A percentile compares a stretch with the other conserved stretches of the same genome.
These are phyloP conservation scores for Fusarium xyrophilum DNA, from an alignment of 2,329 filamentous ascomycete species.

Conservation along the genomic window DNA sequence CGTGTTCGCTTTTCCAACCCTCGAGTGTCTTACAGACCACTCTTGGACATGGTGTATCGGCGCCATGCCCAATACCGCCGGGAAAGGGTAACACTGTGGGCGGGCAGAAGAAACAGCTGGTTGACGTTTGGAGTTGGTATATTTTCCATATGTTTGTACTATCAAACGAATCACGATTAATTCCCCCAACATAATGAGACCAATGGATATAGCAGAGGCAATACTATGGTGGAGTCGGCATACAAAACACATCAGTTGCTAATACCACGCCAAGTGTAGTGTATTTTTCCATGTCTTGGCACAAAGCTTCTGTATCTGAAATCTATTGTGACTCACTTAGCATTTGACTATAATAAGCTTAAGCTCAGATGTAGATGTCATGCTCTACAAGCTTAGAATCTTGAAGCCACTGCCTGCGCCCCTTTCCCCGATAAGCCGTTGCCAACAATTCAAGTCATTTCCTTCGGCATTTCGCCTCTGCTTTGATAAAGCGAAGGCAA, in stretches of 20 bases:
- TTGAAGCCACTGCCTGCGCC: neutral
- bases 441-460: neutral
- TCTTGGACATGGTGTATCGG: neutral
- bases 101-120: neutral
- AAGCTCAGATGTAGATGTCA: neutral
- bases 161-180: conserved; percentile 23
- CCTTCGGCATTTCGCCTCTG: conserved; percentile 23
- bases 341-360: neutral
- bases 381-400: neutral
- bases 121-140: neutral
- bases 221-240: conserved; percentile 17
- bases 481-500: conserved; percentile 16
- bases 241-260: conserved; percentile 10
- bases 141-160: conserved; percentile 19
- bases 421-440: neutral
- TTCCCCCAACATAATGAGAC: conserved; percentile 28
- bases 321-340: neutral
- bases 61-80: neutral
- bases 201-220: conserved; percentile 16
- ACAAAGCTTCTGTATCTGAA: neutral
- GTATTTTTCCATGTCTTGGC: neutral
- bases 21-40: conserved; percentile 15
- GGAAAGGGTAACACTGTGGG: neutral
- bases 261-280: conserved; percentile 4
- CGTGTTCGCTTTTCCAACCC: neutral